Base-by-base conservation (phyloP, 139 green algal species). In the Pseudopediastrum boryanum region DNA sequence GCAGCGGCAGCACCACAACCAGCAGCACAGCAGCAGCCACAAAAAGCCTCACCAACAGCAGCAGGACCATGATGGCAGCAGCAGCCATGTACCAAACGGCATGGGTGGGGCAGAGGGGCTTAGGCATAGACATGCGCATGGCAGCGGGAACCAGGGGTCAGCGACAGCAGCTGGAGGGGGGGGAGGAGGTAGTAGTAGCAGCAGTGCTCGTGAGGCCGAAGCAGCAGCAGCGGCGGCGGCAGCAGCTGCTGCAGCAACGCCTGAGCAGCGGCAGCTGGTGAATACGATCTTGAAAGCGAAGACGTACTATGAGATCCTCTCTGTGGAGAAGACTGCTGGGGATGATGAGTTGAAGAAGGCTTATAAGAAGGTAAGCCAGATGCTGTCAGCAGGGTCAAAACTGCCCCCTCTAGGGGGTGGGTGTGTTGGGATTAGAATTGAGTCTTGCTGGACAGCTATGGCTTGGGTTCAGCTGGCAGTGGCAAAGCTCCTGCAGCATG, bases 261-360 rank as follows among this genome's bases (percentile, higher is more conserved):
- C 81, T 1, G 83, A 89, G 69, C 84, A 91, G 81, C 76, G 79
- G 27, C 52, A 48, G 58, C 46, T 88, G 31, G 86, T 91, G 50
- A 46, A 61, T 23, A 39, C 83, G 46, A 88, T 91, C 46, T 63
- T 89, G 16, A 43, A 51, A 43, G 71, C 81, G 3, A 86, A 84
- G 68, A 16, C 64, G 74, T 83, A 78, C 66, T 93, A 93, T 59
- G 89, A 84, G 2, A 81, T 89, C 25, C 72, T 93, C 31, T 82
- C 71, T 1, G 25, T 92, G 12, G 1, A 51, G 10, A 84, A 73
- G 78, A 75, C 77, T 13, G 85, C 87, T 0, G 67, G 54, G 0
- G 89, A 93, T 7, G 80, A 85, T 7, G 87, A 91, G 36, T 89
- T 93, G 43, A 90, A 90, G 65, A 87, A 85, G 38, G 89, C 89